Conservation (phyloP, 805 yeast genomes). For the Blastobotrys mokoenaii region DNA sequence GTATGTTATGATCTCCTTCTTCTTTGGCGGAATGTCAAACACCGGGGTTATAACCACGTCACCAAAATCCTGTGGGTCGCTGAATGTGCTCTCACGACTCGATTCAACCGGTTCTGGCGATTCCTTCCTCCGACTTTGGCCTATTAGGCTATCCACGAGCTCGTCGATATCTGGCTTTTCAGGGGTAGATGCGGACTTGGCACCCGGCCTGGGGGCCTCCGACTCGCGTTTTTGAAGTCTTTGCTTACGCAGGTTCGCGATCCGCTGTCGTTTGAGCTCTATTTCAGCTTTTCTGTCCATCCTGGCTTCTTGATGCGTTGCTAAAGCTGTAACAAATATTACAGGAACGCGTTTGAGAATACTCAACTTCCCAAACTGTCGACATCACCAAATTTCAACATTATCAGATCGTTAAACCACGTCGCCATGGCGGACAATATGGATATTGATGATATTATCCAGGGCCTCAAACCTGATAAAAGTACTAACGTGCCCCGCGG, state of each 20-base stretch:
- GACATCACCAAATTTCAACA: background rate
- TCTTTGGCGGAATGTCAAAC: conserved; percentile 3
- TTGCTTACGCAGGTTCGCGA: conserved; percentile 44
- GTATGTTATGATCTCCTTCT: conserved; percentile 14
- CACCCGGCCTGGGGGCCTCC: conserved; percentile 6
- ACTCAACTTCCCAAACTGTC: background rate
- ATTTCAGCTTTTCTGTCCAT: conserved; percentile 35
- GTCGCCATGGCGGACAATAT: conserved; percentile 1
- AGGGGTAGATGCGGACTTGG: background rate
- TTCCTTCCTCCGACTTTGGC: background rate
- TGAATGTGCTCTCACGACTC: no score
- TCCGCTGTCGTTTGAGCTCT: conserved; percentile 43
- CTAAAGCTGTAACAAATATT: background rate
- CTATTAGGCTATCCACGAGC: conserved; percentile 21
- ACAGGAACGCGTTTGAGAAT: no score
- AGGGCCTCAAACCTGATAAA: conserved; percentile 9
- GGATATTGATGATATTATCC: conserved; percentile 19
- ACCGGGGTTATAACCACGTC: conserved; percentile 3
- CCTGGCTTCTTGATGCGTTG: background rate
- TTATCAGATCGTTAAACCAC: background rate
- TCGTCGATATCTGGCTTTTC: conserved; percentile 17
- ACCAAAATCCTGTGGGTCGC: background rate
- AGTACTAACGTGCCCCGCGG: conserved; percentile 26
- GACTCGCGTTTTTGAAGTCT: conserved; percentile 27
- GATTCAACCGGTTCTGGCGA: background rate